phyloP scores from a whole-genome alignment of 1,139 yeast species.

The Candida pseudoviswanathii region DNA sequence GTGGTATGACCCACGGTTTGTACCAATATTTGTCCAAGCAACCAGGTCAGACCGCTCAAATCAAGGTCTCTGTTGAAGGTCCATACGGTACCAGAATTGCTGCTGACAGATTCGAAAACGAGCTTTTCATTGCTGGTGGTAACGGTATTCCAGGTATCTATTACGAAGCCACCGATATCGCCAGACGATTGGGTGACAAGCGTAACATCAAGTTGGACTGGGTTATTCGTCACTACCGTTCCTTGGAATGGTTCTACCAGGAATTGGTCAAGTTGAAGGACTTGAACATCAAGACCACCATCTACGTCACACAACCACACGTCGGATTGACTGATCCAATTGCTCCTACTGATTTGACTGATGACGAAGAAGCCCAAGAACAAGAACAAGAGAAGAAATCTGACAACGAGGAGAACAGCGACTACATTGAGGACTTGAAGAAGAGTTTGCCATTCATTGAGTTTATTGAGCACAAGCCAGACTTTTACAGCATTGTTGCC shows the following conservation, averaged over 20 bases:
- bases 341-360: constrained; percentile 12
- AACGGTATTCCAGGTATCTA: constrained; percentile 67
- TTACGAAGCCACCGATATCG: constrained; percentile 33
- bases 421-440: constrained; percentile 21
- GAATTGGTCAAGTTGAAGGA: constrained; percentile 36
- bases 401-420: constrained; percentile 19
- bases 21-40: constrained; percentile 45
- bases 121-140: constrained; percentile 64
- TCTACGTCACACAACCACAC: constrained; percentile 42
- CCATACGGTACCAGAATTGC: constrained; percentile 42
- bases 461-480: constrained; percentile 46
- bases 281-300: constrained; percentile 27
- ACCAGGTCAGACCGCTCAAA: constrained; percentile 44
- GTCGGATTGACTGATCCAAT: constrained; percentile 17
- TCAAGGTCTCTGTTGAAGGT: constrained; percentile 41
- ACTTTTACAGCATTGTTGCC: constrained; percentile 34
- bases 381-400: constrained; percentile 16
- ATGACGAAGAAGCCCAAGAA: constrained; percentile 20
- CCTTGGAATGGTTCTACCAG: constrained; percentile 53
- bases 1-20: constrained; percentile 47
- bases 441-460: constrained; percentile 25
- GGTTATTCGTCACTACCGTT: constrained; percentile 42
- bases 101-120: constrained; percentile 52
- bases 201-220: constrained; percentile 30
- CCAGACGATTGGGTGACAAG: constrained; percentile 16